Conservation (phyloP, 345 rosid genomes). For the Aurinia saxatilis region DNA sequence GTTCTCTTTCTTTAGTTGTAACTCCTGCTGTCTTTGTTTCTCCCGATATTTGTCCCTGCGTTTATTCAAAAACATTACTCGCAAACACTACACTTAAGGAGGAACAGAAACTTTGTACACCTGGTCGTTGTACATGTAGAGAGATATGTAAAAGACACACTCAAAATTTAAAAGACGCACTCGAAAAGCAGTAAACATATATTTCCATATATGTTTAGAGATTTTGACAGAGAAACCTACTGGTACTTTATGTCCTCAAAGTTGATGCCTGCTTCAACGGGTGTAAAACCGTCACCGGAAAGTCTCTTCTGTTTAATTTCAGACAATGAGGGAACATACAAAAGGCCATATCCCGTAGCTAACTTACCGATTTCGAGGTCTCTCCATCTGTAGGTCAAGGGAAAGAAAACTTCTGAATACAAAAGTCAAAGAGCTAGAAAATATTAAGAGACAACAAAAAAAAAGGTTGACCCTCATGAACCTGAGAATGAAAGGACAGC, state of each 20-base stretch:
- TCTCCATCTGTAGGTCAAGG: slow-evolving; percentile 55
- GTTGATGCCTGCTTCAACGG: slow-evolving; percentile 50
- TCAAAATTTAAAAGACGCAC: no score
- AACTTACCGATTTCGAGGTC: slow-evolving; percentile 82
- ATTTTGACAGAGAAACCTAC: slow-evolving; percentile 25
- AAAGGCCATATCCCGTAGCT: slow-evolving; percentile 90
- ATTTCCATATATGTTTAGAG: background rate
- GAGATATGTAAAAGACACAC: no score
- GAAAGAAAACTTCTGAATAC: background rate
- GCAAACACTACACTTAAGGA: no score
- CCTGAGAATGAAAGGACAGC: slow-evolving; percentile 80
- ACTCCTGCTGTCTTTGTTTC: slow-evolving; percentile 66
- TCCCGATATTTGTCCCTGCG: slow-evolving; percentile 77
- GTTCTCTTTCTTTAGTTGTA: slow-evolving; percentile 57
- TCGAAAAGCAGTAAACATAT: no score
- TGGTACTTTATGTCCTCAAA: slow-evolving; percentile 67
- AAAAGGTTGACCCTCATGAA: slow-evolving; percentile 5
- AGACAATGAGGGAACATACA: slow-evolving; percentile 80
- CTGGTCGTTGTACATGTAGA: no score
- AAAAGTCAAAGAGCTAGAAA: background rate
- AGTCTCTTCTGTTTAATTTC: slow-evolving; percentile 81
- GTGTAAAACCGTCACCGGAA: slow-evolving; percentile 62
- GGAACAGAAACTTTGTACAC: no score
- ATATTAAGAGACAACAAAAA: background rate
- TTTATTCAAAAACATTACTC: slow-evolving; percentile 12